Percentiles rank a stretch among this genome's conserved stretches.
Conservation (phyloP, 192 early-diverging fungal genomes). For the Helicostylum pulchrum region DNA sequence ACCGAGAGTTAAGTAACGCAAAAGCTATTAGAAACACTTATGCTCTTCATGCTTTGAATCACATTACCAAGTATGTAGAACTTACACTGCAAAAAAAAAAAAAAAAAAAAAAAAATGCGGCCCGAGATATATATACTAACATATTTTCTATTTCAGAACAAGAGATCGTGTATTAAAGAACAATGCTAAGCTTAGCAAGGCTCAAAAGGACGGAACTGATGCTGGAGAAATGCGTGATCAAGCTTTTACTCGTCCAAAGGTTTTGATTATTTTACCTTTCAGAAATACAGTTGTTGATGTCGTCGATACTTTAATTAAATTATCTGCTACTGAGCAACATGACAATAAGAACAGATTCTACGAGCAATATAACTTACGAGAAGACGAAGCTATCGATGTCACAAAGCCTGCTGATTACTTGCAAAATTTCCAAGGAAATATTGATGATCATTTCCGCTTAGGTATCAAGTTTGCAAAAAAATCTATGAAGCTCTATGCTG, state of each 20-base stretch:
- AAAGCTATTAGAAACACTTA: constrained; percentile 71
- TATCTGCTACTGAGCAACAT: constrained; percentile 80
- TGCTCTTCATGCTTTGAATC: constrained; percentile 86
- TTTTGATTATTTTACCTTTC: constrained; percentile 87
- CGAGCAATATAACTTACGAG: constrained; percentile 70
- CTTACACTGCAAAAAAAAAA: neutral
- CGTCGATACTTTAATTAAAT: constrained; percentile 67
- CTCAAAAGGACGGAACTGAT: constrained; percentile 53
- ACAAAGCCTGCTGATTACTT: constrained; percentile 78
- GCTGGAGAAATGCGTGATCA: constrained; percentile 85
- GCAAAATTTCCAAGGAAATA: constrained; percentile 87
- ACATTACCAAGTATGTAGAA: constrained; percentile 68
- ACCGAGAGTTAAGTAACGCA: constrained; percentile 56
- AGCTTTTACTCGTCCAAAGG: constrained; percentile 92
- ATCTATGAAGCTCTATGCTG: constrained; percentile 80
- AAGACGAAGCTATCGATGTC: constrained; percentile 54
- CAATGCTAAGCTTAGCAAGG: constrained; percentile 66
- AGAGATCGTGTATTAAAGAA: constrained; percentile 76
- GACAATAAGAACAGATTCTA: constrained; percentile 81
- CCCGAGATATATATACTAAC: neutral
- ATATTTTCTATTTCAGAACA: constrained; percentile 38
- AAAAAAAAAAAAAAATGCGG: too few species aligned
- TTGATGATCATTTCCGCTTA: constrained; percentile 92
- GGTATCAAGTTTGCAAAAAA: constrained; percentile 88
- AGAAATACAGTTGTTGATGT: constrained; percentile 79